Evolutionary conservation across 768 basidiomycete genomes (phyloP), one percentile per base, ranked within the genome.

Genomic region (Mycena latifolia): DNA sequence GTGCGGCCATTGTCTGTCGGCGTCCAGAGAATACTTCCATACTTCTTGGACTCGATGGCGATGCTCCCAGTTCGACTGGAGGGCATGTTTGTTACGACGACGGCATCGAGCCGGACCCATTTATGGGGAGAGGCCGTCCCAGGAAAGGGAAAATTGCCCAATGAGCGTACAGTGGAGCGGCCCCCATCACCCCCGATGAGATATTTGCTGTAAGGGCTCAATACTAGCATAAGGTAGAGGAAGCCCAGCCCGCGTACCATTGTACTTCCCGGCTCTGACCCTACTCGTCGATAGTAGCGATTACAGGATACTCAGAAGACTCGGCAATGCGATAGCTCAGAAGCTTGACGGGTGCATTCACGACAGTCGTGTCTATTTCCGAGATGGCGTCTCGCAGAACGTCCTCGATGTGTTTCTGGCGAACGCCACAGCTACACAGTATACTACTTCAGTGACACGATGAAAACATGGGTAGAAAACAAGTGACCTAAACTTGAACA

Each of bases 31-130:
- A 65, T 27, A 25, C 59, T 48, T 12, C 63, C 63, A 27, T 57
- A 50, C 17, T 33, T 48, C 29, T 48, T 14, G 5, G 63, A 65
- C 45, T 65, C 63, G 11, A 65, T 58, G n/a, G 55, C 22, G 11
- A 47, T 29, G 4, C 2, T 18, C 12, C 22, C 14, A 35, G 10
- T 28, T 25, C 45, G 53, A 24, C 55, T 48, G 9, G 31, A 37
- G 14, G 61, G 55, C 47, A 58, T 56, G 48, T 67, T 52, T 6
- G 68, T 69, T 20, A 55, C 66, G 27, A 71, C 56, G 28, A 68
- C 27, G n/a, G 64, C 70, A 28, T 69, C 67, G 28, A 69, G 58
- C 22, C 71, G 64, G 37, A 69, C 62, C 70, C 68, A 71, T 43
- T 59, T 61, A 28, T 63, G 58, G 25, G 50, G 20, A 5, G 70